Conservation (phyloP, 2,329 filamentous ascomycete genomes). For the Colletotrichum chrysophilum region DNA sequence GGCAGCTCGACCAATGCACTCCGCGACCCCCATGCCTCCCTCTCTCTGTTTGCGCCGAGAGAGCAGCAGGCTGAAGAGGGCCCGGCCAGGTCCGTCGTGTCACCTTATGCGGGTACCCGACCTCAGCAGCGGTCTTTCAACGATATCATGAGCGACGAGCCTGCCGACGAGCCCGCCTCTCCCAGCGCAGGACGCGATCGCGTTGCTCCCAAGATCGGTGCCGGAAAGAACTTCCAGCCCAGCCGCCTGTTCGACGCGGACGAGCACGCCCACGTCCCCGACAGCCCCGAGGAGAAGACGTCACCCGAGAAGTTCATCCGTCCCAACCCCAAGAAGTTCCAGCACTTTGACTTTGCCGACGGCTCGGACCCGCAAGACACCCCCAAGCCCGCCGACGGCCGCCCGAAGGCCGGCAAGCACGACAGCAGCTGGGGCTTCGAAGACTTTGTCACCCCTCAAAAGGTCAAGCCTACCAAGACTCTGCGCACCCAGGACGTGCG, state of each 20-base stretch:
- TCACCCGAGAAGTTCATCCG: slow-evolving; percentile 55
- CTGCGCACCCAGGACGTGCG: slow-evolving; percentile 72
- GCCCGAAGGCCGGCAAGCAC: slow-evolving; percentile 63
- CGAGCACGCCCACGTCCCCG: slow-evolving; percentile 45
- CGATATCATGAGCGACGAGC: slow-evolving; percentile 72
- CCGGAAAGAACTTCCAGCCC: slow-evolving; percentile 66
- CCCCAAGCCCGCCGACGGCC: slow-evolving; percentile 48
- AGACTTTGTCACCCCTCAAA: slow-evolving; percentile 85
- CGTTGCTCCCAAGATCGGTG: slow-evolving; percentile 58
- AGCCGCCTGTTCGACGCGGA: slow-evolving; percentile 67
- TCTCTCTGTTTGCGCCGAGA: slow-evolving; percentile 76
- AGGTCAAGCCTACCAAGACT: slow-evolving; percentile 65
- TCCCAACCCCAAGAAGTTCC: slow-evolving; percentile 79
- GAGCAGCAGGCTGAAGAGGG: slow-evolving; percentile 51
- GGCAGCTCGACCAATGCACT: slow-evolving; percentile 58
- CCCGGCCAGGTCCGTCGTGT: slow-evolving; percentile 49
- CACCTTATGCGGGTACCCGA: slow-evolving; percentile 64
- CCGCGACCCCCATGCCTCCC: slow-evolving; percentile 71
- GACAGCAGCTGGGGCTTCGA: slow-evolving; percentile 84
- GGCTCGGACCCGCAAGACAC: slow-evolving; percentile 59
- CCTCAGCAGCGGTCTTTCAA: slow-evolving; percentile 71
- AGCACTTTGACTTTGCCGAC: slow-evolving; percentile 84
- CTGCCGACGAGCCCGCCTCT: slow-evolving; percentile 38
- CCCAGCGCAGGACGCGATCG: slow-evolving; percentile 50
- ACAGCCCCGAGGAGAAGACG: slow-evolving; percentile 45